phyloP scores from a whole-genome alignment of 139 green algal genomes.

The Coelastrella sp. region DNA sequence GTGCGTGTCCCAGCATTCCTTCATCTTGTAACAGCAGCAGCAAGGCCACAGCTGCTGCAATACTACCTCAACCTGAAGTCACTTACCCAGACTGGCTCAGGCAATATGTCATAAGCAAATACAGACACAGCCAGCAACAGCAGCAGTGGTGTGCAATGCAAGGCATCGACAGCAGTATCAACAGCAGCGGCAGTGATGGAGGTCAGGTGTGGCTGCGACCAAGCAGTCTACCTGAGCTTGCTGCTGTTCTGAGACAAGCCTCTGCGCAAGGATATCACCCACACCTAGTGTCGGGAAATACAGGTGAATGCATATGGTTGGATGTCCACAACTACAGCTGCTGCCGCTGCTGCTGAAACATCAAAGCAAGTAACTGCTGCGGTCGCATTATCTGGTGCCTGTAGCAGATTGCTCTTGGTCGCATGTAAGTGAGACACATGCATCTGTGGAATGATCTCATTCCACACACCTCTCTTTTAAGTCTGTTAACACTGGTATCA shows the following conservation, averaged over 20 bases:
- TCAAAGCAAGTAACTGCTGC: too few species aligned
- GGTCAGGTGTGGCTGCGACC: conserved; percentile 5
- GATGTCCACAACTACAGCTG: background rate
- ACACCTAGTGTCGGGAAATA: conserved; percentile 27
- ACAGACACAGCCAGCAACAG: conserved; percentile 5
- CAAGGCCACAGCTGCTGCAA: background rate
- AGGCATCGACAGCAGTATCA: background rate
- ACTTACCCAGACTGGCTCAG: conserved; percentile 25
- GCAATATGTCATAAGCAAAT: conserved; percentile 13
- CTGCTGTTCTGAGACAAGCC: background rate
- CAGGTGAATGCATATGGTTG: background rate
- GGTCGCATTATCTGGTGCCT: too few species aligned
- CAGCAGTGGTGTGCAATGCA: background rate
- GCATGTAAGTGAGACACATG: too few species aligned
- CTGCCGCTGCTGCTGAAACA: background rate
- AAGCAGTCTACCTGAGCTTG: conserved; percentile 3
- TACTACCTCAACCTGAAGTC: background rate
- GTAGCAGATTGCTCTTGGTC: too few species aligned
- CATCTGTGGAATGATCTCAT: too few species aligned
- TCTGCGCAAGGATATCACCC: background rate
- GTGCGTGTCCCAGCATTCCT: too few species aligned
- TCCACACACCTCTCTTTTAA: too few species aligned
- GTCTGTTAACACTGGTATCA: too few species aligned
- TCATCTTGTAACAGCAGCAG: conserved; percentile 17
- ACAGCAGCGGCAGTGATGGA: conserved; percentile 11